Conservation (phyloP, 2,329 filamentous ascomycete genomes). For the Alternaria ethzedia region DNA sequence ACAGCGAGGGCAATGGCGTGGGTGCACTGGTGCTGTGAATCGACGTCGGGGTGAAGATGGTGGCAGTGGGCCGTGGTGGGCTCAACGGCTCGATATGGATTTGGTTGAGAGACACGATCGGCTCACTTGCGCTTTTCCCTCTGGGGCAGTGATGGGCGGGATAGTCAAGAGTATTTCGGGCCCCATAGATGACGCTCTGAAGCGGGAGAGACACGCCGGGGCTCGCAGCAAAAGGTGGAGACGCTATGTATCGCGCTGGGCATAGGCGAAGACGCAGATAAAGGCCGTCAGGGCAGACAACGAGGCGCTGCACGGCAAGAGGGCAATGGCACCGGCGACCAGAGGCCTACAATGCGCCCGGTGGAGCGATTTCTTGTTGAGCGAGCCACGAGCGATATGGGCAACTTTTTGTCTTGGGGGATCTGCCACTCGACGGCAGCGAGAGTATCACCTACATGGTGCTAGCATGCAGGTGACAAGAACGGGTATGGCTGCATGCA, state of each 20-base stretch:
- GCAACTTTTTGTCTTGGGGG: slow-evolving; percentile 3
- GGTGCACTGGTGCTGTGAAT: neutral
- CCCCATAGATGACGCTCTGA: slow-evolving; percentile 23
- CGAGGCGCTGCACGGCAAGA: neutral
- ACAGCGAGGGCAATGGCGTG: slow-evolving; percentile 5
- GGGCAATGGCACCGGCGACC: neutral
- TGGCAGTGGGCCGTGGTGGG: slow-evolving; percentile 4
- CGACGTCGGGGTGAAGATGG: neutral
- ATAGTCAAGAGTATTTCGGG: slow-evolving; percentile 21
- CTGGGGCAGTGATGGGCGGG: slow-evolving; percentile 16
- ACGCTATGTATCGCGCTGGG: slow-evolving; percentile 10
- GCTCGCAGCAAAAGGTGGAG: slow-evolving; percentile 14
- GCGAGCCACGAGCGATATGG: neutral
- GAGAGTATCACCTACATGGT: slow-evolving; percentile 12
- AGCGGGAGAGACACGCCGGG: slow-evolving; percentile 18
- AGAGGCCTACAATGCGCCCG: neutral
- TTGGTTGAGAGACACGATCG: slow-evolving; percentile 26
- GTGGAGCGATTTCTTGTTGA: slow-evolving; percentile 15
- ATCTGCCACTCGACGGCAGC: neutral
- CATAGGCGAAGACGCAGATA: slow-evolving; percentile 2
- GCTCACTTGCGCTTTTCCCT: slow-evolving; percentile 18
- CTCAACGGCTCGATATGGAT: slow-evolving; percentile 21
- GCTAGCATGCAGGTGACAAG: slow-evolving; percentile 13
- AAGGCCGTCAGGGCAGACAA: neutral
- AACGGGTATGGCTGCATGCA: slow-evolving; percentile 11